Evolutionary conservation across 805 yeast genomes (phyloP).

Genomic region (Nakazawaea holstii): DNA sequence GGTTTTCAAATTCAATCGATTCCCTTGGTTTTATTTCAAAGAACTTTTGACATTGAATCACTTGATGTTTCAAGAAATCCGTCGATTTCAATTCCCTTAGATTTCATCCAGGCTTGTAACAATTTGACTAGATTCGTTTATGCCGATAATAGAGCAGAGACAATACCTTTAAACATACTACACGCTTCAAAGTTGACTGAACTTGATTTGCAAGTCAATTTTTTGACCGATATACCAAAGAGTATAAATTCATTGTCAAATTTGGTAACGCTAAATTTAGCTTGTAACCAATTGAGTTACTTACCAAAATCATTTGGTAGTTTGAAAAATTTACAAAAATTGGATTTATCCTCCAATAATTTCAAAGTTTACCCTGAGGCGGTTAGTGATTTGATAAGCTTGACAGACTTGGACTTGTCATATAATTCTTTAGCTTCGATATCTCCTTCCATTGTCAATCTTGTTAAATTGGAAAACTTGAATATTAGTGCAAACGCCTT

Average conservation of each 20-base stretch:
- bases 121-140: conserved; percentile 64
- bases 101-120: conserved; percentile 76
- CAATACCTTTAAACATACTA: conserved; percentile 68
- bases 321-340: conserved; percentile 44
- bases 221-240: conserved; percentile 57
- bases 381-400: conserved; percentile 50
- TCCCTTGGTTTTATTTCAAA: conserved; percentile 76
- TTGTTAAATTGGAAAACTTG: conserved; percentile 60
- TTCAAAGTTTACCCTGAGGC: conserved; percentile 61
- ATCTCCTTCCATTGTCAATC: conserved; percentile 55
- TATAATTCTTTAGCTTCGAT: conserved; percentile 64
- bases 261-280: conserved; percentile 56
- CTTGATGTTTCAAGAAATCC: conserved; percentile 86
- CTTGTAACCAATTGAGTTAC: conserved; percentile 64
- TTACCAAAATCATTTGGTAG: conserved; percentile 60
- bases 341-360: conserved; percentile 79
- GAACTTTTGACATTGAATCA: conserved; percentile 73
- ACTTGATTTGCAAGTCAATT: conserved; percentile 74
- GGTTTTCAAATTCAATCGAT: conserved; percentile 75
- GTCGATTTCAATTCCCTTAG: conserved; percentile 75
- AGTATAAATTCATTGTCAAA: conserved; percentile 48
- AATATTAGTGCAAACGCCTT: conserved; percentile 73
- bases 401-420: conserved; percentile 71
- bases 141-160: conserved; percentile 66
- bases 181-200: conserved; percentile 63